A percentile compares a stretch with the other conserved stretches of the same genome.
These are phyloP conservation scores for Cryphonectria japonica DNA, from an alignment of 2,329 filamentous ascomycete species.

Conservation along the genomic window DNA sequence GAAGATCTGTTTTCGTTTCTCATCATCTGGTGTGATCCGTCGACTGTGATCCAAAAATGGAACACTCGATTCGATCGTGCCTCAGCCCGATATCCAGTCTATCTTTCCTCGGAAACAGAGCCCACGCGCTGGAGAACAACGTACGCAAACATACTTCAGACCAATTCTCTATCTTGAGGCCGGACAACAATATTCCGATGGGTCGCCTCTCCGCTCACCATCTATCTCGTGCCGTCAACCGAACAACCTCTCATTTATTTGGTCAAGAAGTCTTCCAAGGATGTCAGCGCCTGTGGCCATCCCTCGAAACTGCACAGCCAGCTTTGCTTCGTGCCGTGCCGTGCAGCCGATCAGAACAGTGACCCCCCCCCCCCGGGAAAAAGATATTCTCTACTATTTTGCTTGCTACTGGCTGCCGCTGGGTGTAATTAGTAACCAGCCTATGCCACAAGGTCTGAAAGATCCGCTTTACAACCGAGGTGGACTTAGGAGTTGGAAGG, in stretches of 20 bases:
- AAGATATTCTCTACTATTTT: not conserved
- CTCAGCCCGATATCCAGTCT: constrained; percentile 22
- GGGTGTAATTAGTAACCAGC: no score
- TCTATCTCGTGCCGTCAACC: constrained; percentile 7
- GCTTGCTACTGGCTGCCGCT: not conserved
- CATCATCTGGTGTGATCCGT: constrained; percentile 4
- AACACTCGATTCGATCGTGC: not conserved
- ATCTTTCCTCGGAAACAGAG: constrained; percentile 10
- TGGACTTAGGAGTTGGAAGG: not conserved
- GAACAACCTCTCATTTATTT: constrained; percentile 17
- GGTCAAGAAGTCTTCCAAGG: constrained; percentile 4
- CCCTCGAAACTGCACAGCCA: constrained; percentile 14
- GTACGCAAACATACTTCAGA: not conserved
- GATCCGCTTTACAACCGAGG: not conserved
- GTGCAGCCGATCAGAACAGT: constrained; percentile 4
- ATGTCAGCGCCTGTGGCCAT: constrained; percentile 19
- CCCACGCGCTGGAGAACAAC: not conserved
- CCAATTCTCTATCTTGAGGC: not conserved
- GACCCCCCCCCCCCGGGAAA: not conserved
- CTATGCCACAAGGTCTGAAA: not conserved
- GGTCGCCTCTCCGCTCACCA: not conserved
- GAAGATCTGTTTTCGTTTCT: constrained; percentile 16
- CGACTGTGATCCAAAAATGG: constrained; percentile 11
- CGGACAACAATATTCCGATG: constrained; percentile 17
- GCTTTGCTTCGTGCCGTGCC: constrained; percentile 7